Conservation (phyloP, 306 rosid species). For the Vigna hirtella region DNA sequence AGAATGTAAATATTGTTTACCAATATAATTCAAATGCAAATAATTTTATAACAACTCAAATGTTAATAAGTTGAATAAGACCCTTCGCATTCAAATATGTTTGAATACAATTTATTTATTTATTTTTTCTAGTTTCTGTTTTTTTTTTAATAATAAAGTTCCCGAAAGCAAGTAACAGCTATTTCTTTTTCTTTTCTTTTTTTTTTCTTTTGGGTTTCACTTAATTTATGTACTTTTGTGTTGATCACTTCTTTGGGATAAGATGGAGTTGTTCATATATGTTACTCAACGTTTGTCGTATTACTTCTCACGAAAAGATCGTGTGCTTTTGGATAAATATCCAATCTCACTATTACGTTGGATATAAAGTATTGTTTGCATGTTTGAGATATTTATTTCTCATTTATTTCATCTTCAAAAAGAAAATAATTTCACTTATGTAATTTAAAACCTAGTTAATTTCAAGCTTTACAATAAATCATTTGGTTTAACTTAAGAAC, state of each 20-base stretch:
- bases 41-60: too few relatives aligned
- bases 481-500: too few relatives aligned
- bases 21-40: too few relatives aligned
- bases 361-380: neutral
- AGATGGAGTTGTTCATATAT: slow-evolving; percentile 23
- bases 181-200: slow-evolving; percentile 13
- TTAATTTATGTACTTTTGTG: slow-evolving; percentile 37
- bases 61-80: too few relatives aligned
- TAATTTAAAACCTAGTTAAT: neutral
- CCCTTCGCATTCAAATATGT: too few relatives aligned
- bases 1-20: too few relatives aligned
- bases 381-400: neutral
- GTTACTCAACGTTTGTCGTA: slow-evolving; percentile 26
- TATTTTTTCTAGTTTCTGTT: too few relatives aligned
- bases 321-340: slow-evolving; percentile 39
- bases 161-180: neutral
- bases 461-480: neutral
- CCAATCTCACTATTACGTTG: neutral
- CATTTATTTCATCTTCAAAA: neutral
- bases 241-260: slow-evolving; percentile 29
- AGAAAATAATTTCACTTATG: neutral
- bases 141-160: too few relatives aligned
- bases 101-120: too few relatives aligned
- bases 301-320: slow-evolving; percentile 20
- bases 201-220: slow-evolving; percentile 22